Evolutionary conservation across 2,329 filamentous ascomycete species (phyloP), one percentile per base, ranked within the genome.

Genomic region (Arthroderma sp.): DNA sequence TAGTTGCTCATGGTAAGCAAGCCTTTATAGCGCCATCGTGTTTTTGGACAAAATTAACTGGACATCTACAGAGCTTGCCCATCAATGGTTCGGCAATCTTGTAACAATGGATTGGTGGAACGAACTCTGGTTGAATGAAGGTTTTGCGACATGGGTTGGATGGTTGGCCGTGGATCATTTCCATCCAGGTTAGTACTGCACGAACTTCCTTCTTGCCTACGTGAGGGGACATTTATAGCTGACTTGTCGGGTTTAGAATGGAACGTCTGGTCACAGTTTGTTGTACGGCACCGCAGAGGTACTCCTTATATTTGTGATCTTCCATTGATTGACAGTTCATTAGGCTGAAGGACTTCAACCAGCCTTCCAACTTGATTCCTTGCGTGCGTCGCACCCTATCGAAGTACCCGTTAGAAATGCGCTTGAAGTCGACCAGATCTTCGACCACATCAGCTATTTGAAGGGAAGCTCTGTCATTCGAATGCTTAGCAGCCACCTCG

Each of bases 91-190:
- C 55, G 87, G 87, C 33, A 93, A 94, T 62, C 75, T 94, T 7
- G 87, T 94, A 37, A 94, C 88, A 4, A 94, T 94, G 87, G 85
- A 94, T 62, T 94, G 87, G 86, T 91, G 85, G 85, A 85, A 82
- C 59, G 84, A 93, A 67, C 75, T 91, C 36, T 94, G 87, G 87
- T 74, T 94, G 43, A 94, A 94, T 58, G 89, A 96, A 65, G 88
- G 88, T 8, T 98, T 98, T 60, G 91, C 91, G 36, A 98, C 91
- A 3, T 96, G 89, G 89, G 89, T 95, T 37, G 91, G 89, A 43
- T 98, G 89, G 89, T 75, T 88, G 49, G 88, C 87, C 6, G 79
- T 88, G 47, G 85, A 96, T 60, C 77, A 93, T 60, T 78, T 96
- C 45, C 85, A 96, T 64, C 91, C 91, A 3, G 72, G 73, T 75